Conservation (phyloP, 2,329 filamentous ascomycete genomes). For the Coniochaeta hoffmannii region DNA sequence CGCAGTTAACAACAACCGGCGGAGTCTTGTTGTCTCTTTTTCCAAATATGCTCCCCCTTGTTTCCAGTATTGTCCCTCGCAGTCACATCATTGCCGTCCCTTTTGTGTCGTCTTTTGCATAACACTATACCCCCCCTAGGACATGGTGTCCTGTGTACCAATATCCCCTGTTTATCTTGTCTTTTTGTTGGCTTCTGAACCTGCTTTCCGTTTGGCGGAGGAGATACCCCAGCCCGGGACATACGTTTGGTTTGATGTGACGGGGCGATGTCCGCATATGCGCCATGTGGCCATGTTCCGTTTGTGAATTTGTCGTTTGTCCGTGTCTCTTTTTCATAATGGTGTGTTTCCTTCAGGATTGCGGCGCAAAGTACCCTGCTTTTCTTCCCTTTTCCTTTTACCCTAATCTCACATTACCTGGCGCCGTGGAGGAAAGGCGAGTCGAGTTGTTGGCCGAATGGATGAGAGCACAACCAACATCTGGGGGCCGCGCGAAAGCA, state of each 20-base stretch:
- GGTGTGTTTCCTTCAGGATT: neutral
- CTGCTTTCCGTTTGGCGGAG: neutral
- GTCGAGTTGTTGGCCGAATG: neutral
- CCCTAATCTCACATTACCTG: neutral
- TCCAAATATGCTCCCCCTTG: neutral
- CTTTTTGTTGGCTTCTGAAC: neutral
- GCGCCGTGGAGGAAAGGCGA: neutral
- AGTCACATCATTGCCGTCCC: constrained; percentile 4
- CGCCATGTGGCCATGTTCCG: no score
- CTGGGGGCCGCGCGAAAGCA: no score
- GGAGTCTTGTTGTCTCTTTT: constrained; percentile 5
- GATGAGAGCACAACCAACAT: neutral
- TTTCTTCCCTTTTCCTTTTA: neutral
- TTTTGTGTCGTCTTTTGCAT: neutral
- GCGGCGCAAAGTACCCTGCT: neutral
- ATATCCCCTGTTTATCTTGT: neutral
- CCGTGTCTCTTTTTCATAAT: neutral
- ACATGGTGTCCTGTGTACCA: neutral
- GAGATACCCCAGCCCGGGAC: no score
- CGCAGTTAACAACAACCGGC: no score
- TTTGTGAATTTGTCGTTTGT: neutral
- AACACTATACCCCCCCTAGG: constrained; percentile 1
- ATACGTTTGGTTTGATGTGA: no score
- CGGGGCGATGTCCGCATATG: no score
- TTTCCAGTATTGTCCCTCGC: neutral